Evolutionary conservation across 768 basidiomycete species (phyloP), one percentile per base, ranked within the genome.

Genomic region (Boletellus ananas): DNA sequence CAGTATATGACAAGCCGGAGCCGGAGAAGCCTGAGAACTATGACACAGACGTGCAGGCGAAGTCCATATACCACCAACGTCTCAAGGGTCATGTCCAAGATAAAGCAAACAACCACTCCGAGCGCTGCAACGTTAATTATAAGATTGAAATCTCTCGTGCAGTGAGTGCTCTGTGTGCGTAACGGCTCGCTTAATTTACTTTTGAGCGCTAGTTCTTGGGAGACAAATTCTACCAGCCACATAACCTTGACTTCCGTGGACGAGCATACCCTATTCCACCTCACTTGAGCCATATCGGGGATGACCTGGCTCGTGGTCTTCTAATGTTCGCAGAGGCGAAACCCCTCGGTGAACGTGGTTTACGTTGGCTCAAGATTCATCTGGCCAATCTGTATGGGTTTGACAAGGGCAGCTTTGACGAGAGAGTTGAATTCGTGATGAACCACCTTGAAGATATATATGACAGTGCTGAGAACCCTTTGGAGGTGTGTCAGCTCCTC

Each of bases 211-310:
- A 91, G 85, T 96, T 94, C 78, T 73, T 94, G 44, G 81, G 83
- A 47, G 95, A 96, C 58, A 81, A 73, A 0, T 85, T 98, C 66
- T 98, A 92, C 70, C 76, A 94, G 43, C 94, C 95, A 0, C 95
- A 98, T 68, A 97, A 96, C 67, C 74, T 97, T 59, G 96, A 99
- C 70, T 99, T 98, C 78, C 84, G 95, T 52, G 96, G 96, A 8
- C 86, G 95, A 45, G 93, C 95, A 0, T 99, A 99, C 64, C 95
- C 96, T 11, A 85, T 96, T 37, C 94, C 95, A 1, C 93, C 94
- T 4, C 92, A 97, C 73, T 76, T 99, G 46, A 93, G 85, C 60
- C 95, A 98, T 58, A 88, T 97, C 47, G 94, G 95, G 9, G 92
- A 99, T 65, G 95, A 99, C 66, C 76, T 98, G 18, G 84, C 83